These are phyloP conservation scores for Rhizopogon sp. DNA, from an alignment of 768 basidiomycete species.

Conservation along the genomic window DNA sequence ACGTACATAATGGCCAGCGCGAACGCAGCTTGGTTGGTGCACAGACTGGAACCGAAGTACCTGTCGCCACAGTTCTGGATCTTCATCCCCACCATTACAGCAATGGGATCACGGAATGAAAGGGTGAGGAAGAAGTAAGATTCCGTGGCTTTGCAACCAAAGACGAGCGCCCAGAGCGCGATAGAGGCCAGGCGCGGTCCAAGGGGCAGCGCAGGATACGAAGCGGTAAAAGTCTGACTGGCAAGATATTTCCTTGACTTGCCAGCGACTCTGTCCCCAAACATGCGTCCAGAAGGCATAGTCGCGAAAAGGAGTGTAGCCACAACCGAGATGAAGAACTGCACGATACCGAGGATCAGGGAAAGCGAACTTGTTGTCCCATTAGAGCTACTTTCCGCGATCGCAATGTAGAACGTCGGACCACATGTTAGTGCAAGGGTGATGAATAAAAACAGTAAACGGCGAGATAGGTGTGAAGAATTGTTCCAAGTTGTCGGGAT, in stretches of 20 bases:
- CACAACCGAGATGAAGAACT: constrained; percentile 89
- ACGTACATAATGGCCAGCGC: constrained; percentile 96
- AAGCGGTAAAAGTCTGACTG: constrained; percentile 96
- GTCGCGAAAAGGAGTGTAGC: constrained; percentile 85
- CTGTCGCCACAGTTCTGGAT: constrained; percentile 87
- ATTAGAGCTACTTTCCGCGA: constrained; percentile 60
- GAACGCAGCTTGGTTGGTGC: constrained; percentile 91
- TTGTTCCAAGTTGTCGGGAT: constrained; percentile 99
- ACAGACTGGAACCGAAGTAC: constrained; percentile 79
- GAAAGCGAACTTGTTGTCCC: constrained; percentile 66
- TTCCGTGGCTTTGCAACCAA: constrained; percentile 94
- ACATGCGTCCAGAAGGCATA: constrained; percentile 97
- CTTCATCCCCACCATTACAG: constrained; percentile 96
- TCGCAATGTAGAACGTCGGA: constrained; percentile 92
- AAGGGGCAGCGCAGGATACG: constrained; percentile 69
- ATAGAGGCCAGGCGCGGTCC: constrained; percentile 74
- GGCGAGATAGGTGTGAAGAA: constrained; percentile 90
- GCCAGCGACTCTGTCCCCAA: constrained; percentile 94
- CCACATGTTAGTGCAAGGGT: constrained; percentile 89
- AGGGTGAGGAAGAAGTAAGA: constrained; percentile 98
- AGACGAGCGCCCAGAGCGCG: constrained; percentile 85
- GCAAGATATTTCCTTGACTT: constrained; percentile 97
- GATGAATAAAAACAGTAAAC: constrained; percentile 83
- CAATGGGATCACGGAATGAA: constrained; percentile 90
- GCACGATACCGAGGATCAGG: constrained; percentile 91